Base-by-base conservation (phyloP, 108 stramenopile genomes). In the Cyclotella baltica region DNA sequence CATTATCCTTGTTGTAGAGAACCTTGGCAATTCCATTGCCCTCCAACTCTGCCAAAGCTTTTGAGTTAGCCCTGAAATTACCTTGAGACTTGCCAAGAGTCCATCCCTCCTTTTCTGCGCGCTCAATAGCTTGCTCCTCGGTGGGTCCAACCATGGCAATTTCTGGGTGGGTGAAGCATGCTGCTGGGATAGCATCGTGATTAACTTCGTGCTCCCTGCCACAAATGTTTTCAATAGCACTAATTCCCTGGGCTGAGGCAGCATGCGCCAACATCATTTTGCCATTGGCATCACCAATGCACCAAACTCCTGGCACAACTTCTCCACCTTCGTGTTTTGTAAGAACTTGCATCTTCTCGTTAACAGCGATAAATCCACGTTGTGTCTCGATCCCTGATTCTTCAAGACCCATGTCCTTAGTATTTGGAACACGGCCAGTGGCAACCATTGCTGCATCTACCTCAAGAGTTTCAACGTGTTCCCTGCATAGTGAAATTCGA, bases 201-300 rank as follows among this genome's bases (percentile, higher is more conserved):
- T 99, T 85, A 30, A 99, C 98, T 9, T 55, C 93, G 76, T 98
- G 98, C 19, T 62, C 59, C 20, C 97, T 85, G 37, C 96, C 98
- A 57, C 67, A 82, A 83, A 99, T 98, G 85, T 99, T 98, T 82
- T 99, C 98, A 71, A 99, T 92, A 19, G 98, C 98, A 62, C 86
- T 87, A 66, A 98, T 97, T 6, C 97, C 98, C 84, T 99, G 98
- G 3, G 98, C 97, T 8, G 95, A 96, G 13, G 98, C 98, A 5
- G 98, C 98, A 75, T 99, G 98, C 27, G 98, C 98, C 52, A 99
- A 85, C 98, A 99, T 99, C 95, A 98, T 96, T 83, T 97, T 98
- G 10, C 98, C 98, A 86, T 99, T 99, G 67, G 98, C 98, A 84
- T 99, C 98, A n/a, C 98, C 98, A 81, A 99, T 99, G 88, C 98